Evolutionary conservation across 2,329 filamentous ascomycete species (phyloP).

Genomic region (Aspergillus persii): DNA sequence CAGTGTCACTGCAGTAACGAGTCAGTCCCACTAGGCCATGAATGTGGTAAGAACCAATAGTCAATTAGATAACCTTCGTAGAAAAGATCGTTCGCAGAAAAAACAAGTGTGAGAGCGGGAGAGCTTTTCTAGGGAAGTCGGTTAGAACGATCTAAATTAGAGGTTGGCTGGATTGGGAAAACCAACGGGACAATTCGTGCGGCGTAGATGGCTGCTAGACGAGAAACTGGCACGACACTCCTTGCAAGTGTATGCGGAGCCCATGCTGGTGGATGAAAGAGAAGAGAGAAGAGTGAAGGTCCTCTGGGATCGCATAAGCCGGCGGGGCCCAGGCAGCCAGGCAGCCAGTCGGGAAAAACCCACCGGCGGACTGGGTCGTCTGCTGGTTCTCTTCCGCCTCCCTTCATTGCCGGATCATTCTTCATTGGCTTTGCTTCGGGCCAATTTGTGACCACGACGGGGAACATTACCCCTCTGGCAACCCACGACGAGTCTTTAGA

Average conservation of each 20-base stretch:
- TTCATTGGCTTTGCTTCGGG: no score
- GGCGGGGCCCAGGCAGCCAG: no score
- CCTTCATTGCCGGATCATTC: no score
- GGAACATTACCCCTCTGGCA: no score
- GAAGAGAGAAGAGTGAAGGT: no score
- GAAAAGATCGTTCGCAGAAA: neutral
- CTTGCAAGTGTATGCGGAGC: neutral
- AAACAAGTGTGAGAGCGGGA: neutral
- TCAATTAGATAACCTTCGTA: neutral
- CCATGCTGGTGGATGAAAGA: neutral
- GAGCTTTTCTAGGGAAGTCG: neutral
- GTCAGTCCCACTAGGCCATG: neutral
- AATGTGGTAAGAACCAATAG: neutral
- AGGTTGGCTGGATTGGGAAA: neutral
- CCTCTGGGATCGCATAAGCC: no score
- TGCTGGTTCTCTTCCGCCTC: no score
- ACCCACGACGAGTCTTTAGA: no score
- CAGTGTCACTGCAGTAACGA: neutral
- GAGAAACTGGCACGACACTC: neutral
- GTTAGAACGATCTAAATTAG: neutral
- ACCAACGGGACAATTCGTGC: neutral
- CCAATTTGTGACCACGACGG: no score
- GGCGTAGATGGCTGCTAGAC: neutral
- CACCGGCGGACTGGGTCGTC: no score
- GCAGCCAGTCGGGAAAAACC: no score